Evolutionary conservation across 495 filamentous ascomycete species (phyloP).

Genomic region (Lindgomyces ingoldianus): DNA sequence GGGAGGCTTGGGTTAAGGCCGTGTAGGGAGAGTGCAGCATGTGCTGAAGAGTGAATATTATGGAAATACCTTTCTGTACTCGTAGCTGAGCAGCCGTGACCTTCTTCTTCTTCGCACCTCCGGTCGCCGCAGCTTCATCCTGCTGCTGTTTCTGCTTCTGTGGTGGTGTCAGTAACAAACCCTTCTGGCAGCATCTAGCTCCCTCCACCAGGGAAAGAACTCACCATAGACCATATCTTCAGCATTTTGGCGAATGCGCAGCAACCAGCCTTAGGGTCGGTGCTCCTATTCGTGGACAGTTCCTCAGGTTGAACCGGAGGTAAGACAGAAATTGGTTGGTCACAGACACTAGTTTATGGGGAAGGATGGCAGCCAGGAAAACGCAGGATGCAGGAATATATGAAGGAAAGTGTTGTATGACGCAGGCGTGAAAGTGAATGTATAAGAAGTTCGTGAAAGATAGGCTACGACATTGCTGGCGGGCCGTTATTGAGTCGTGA

Average conservation of each 20-base stretch:
- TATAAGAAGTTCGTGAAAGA: background rate
- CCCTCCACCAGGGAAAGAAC: conserved; percentile 22
- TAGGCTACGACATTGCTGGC: background rate
- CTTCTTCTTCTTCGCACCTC: conserved; percentile 88
- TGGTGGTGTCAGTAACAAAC: conserved; percentile 18
- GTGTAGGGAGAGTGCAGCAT: background rate
- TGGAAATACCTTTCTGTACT: conserved; percentile 81
- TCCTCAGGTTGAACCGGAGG: background rate
- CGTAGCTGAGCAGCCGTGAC: conserved; percentile 94
- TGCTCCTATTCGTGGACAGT: background rate
- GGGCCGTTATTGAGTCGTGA: background rate
- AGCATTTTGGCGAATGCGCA: conserved; percentile 67
- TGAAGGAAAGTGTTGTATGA: background rate
- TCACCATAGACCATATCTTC: conserved; percentile 99
- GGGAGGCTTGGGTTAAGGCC: background rate
- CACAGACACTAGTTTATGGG: no score
- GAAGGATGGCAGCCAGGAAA: background rate
- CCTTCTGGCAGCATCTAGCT: background rate
- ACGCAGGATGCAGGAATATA: background rate
- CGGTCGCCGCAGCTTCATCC: conserved; percentile 62
- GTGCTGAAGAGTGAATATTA: background rate
- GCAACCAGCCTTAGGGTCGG: background rate
- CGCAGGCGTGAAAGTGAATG: background rate
- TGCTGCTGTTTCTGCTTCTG: conserved; percentile 95
- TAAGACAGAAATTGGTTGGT: no score